phyloP scores from a whole-genome alignment of 2,329 filamentous ascomycete genomes.

The Salinomyces thailandicus region DNA sequence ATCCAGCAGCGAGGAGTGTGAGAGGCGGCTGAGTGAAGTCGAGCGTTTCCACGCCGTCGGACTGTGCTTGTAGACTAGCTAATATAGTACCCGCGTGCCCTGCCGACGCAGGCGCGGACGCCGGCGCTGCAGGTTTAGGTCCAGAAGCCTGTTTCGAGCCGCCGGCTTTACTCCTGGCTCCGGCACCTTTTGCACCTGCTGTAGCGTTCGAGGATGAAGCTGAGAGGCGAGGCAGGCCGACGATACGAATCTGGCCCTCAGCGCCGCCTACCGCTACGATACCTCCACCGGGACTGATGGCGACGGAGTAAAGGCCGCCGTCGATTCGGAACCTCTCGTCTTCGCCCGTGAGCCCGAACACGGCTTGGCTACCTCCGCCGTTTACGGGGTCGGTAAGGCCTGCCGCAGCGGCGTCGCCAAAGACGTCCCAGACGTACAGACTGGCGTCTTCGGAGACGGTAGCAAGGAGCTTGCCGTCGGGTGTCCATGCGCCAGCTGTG shows the following conservation, averaged over 20 bases:
- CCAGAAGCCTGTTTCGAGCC: slow-evolving; percentile 30
- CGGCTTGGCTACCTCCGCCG: slow-evolving; percentile 41
- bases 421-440: slow-evolving; percentile 88
- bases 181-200: slow-evolving; percentile 33
- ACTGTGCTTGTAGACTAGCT: slow-evolving; percentile 70
- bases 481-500: slow-evolving; percentile 84
- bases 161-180: slow-evolving; percentile 40
- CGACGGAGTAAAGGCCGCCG: slow-evolving; percentile 81
- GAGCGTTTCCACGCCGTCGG: slow-evolving; percentile 67
- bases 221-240: slow-evolving; percentile 63
- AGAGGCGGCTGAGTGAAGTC: slow-evolving; percentile 52
- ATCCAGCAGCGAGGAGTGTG: slow-evolving; percentile 51
- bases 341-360: slow-evolving; percentile 63
- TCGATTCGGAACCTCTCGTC: slow-evolving; percentile 90
- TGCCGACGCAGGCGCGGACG: slow-evolving; percentile 30
- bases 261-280: slow-evolving; percentile 82
- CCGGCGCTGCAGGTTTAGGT: slow-evolving; percentile 28
- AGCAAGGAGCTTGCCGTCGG: slow-evolving; percentile 74
- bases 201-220: slow-evolving; percentile 21
- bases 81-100: slow-evolving; percentile 63
- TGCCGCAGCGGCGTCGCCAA: slow-evolving; percentile 61
- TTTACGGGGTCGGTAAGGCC: slow-evolving; percentile 42
- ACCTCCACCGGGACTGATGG: slow-evolving; percentile 66
- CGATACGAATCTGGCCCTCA: slow-evolving; percentile 71
- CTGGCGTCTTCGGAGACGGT: slow-evolving; percentile 83